phyloP scores from a whole-genome alignment of 768 basidiomycete species.

The Podaxis carcinomalis region DNA sequence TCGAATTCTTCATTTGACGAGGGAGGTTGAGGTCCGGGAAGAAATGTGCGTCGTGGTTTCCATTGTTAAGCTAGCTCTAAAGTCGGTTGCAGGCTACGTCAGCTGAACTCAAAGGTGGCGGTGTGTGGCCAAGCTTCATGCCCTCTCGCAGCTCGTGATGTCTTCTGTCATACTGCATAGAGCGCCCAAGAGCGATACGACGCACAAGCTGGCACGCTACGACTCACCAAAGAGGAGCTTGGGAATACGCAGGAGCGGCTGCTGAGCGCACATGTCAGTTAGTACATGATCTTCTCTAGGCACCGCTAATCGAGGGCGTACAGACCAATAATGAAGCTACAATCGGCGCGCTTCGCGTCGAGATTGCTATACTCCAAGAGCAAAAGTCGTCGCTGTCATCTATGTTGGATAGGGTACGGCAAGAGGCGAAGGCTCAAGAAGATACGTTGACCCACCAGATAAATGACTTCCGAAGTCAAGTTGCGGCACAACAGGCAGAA shows the following conservation, averaged over 20 bases:
- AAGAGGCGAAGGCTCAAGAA: constrained; percentile 21
- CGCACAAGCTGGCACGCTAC: constrained; percentile 48
- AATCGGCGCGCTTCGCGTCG: constrained; percentile 29
- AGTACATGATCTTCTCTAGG: too few species aligned
- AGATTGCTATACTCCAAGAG: constrained; percentile 37
- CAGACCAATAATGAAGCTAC: constrained; percentile 25
- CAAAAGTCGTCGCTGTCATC: constrained; percentile 29
- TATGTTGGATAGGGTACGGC: constrained; percentile 20
- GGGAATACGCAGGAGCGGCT: constrained; percentile 41
- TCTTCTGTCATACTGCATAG: constrained; percentile 32
- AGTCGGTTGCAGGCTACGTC: not conserved
- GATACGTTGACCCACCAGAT: not conserved
- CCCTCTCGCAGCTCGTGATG: not conserved
- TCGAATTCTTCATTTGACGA: not conserved
- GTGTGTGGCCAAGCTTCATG: not conserved
- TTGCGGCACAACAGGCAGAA: not conserved
- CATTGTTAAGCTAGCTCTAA: not conserved
- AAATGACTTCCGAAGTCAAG: not conserved
- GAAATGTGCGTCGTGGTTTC: constrained; percentile 4
- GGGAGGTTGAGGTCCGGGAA: not conserved
- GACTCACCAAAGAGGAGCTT: constrained; percentile 49
- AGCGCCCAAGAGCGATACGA: constrained; percentile 51
- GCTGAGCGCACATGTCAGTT: not conserved
- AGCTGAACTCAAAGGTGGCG: not conserved
- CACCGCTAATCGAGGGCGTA: not conserved